Base-by-base conservation (phyloP, 2,329 filamentous ascomycete species). In the Dothideomycetes sp. region DNA sequence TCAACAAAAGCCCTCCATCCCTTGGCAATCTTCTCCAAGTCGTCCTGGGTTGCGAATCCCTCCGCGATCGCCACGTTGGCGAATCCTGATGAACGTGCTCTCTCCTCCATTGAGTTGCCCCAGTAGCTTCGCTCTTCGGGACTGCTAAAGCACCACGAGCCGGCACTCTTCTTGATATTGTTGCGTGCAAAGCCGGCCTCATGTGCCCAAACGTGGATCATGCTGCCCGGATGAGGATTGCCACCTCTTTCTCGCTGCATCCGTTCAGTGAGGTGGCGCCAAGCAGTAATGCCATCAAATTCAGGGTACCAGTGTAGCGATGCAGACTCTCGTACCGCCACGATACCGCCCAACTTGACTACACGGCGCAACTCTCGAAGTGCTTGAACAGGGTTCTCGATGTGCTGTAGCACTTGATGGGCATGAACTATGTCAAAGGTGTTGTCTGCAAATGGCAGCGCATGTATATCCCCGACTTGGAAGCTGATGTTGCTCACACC, bases 391-490 rank as follows among this genome's bases (percentile, higher is more conserved):
- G 73, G 73, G 43, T 72, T 61, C 16, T 58, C 54, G 3, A 79
- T 56, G 53, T 79, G 75, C 46, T 70, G 65, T 8, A 79, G 59
- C 3, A 79, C 67, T 50, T 78, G 73, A 48, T 76, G 71, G 17
- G 65, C 68, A 48, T 72, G 69, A 5, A 78, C 73, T n/a, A 79
- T 53, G 47, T 80, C 76, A 45, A 79, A 79, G 3, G 19, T 60
- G 52, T 19, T 60, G 40, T 76, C 68, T 2, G 58, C 45, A 33
- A 62, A 68, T 2, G 57, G 43, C 38, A 70, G 59, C 12, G 51
- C 46, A 44, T 66, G 61, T 5, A 63, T 66, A 56, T 64, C 57
- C 10, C 57, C 58, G 14, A 50, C 45, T 15, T 52, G 48, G 38
- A 64, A 65, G 2, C 47, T 47, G 11, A 62, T 45, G 39, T 63